Evolutionary conservation across 208 protist species (phyloP), one percentile per base, ranked within the genome.

Genomic region (Trichomonas gallinae): DNA sequence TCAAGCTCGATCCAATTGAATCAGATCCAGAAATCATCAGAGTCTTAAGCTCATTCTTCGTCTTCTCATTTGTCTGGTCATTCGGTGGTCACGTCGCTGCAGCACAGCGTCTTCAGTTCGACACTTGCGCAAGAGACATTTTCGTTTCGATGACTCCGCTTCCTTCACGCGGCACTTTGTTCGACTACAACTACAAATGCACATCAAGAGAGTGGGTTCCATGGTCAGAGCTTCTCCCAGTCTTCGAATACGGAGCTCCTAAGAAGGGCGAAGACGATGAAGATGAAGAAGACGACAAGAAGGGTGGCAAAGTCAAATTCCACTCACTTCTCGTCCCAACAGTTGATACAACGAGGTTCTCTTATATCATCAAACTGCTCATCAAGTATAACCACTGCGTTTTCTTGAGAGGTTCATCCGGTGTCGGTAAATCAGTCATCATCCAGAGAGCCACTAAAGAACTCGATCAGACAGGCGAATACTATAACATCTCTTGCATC

Each of bases 271-370:
- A 98, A 98, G 96, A 98, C 99, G 88, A 99, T 99, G 96, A 99
- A 99, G 97, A 98, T 98, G 40, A 97, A 98, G 85, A 98, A 99
- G 98, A 98, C 99, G 98, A 99, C 99, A 98, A 98, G 98, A 98
- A 99, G 36, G 98, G 98, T 58, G 96, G 97, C 63, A 97, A 97
- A 81, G 93, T 97, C 13, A 98, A 98, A 97, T 99, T 99, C 97
- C 97, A 98, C 17, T 98, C 99, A 96, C 98, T 99, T 89, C 99
- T 99, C 96, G 99, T 99, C 11, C 99, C 98, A 34, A 99, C 99
- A 23, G 97, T 99, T 42, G 99, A 99, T 97, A 98, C 99, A 49
- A 98, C 98, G n/a, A 98, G 99, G 38, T 99, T 99, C 98, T 99
- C 99, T 97, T 99, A 98, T 97, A 97, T 99, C 46, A 98, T 99